Evolutionary conservation across 345 rosid species (phyloP).

Genomic region (Raphanus sativus): DNA sequence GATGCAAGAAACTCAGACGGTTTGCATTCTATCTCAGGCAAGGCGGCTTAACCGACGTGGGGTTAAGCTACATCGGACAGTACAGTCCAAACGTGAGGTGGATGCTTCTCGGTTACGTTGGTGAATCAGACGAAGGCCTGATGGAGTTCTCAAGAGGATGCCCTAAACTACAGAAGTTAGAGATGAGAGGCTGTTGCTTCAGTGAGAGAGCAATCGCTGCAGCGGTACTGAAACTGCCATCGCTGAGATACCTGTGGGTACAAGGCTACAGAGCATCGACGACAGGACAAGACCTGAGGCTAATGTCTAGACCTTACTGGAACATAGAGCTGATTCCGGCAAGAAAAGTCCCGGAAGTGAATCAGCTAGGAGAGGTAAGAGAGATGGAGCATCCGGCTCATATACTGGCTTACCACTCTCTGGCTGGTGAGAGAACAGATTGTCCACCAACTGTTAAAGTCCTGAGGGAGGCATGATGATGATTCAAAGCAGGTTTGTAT

Average conservation of each 20-base stretch:
- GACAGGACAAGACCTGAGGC: slow-evolving; percentile 57
- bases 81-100: slow-evolving; percentile 80
- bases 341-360: slow-evolving; percentile 38
- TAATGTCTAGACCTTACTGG: slow-evolving; percentile 94
- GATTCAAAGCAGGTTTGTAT: slow-evolving; percentile 34
- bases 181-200: slow-evolving; percentile 94
- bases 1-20: slow-evolving; percentile 79
- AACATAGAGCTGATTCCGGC: slow-evolving; percentile 87
- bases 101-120: slow-evolving; percentile 93
- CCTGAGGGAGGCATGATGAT: slow-evolving; percentile 30
- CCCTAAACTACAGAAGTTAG: slow-evolving; percentile 81
- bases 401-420: slow-evolving; percentile 87
- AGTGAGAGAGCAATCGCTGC: slow-evolving; percentile 71
- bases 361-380: slow-evolving; percentile 37
- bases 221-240: slow-evolving; percentile 60
- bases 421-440: slow-evolving; percentile 89
- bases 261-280: slow-evolving; percentile 75
- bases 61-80: slow-evolving; percentile 72
- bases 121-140: slow-evolving; percentile 75
- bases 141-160: slow-evolving; percentile 83
- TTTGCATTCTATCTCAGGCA: slow-evolving; percentile 80
- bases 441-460: slow-evolving; percentile 63
- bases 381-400: slow-evolving; percentile 75
- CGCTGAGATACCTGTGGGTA: slow-evolving; percentile 93
- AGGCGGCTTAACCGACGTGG: slow-evolving; percentile 81